Evolutionary conservation across 805 yeast species (phyloP), one percentile per base, ranked within the genome.

Genomic region (Wickerhamomyces queroliae): DNA sequence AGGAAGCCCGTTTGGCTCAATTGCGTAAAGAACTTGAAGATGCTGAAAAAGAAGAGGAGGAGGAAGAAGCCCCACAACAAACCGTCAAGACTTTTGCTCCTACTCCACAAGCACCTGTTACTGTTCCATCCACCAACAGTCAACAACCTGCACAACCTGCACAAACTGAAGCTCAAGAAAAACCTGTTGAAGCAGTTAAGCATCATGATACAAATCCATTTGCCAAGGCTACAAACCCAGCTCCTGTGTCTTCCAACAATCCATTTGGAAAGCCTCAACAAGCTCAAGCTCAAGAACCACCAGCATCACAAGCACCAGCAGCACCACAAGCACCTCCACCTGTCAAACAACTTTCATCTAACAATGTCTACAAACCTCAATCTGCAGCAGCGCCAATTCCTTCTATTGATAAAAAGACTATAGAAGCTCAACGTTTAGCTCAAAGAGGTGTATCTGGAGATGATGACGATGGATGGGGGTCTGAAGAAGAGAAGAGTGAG

Each of bases 351-450:
- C 9, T 13, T 20, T 28, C 31, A 17, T 16, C 31, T 6, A 28
- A 9, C 11, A 28, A 16, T 10, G 13, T 28, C 21, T 17, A 28
- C 20, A 28, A 28, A 28, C 31, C 31, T 7, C 20, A 28, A 28
- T 17, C 31, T 6, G 20, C 31, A 16, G 31, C 31, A 7, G 35
- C 41, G 3, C 28, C 46, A 2, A 26, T 45, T 13, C 53, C 64
- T 3, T 46, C 60, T 0, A 62, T 79, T 47, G 86, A 81, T 52
- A 63, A 74, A 1, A 68, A 68, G 44, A 76, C 77, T 43, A 76
- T 83, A 22, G 82, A 78, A 40, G 82, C 80, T 2, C 90, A 83
- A 59, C 69, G 93, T 59, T 77, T 74, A 21, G 76, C 85, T 7
- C 91, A 84, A 56, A 69, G 90, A 59, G 71, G 72, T 15, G 41